A percentile compares a stretch with the other conserved stretches of the same genome.
phyloP scores from a whole-genome alignment of 2,329 filamentous ascomycete genomes.

The Cladosporium sp. region DNA sequence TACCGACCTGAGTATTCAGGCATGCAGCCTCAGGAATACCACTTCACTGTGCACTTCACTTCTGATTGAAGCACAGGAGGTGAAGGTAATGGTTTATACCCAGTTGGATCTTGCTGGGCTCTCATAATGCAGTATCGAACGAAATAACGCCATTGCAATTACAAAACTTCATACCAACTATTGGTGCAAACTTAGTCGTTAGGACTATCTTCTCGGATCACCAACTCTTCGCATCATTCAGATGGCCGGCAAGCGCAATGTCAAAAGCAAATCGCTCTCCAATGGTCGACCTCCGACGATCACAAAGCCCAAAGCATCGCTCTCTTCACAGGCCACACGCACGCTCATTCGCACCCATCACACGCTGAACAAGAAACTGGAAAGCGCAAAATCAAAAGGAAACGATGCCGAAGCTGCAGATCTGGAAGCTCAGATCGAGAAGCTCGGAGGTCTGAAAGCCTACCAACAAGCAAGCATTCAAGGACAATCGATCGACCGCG shows the following conservation, averaged over 20 bases:
- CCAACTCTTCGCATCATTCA: background rate
- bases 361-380: conserved; percentile 53
- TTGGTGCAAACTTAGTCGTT: background rate
- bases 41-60: background rate
- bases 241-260: conserved; percentile 4
- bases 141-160: background rate
- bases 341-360: conserved; percentile 59
- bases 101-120: background rate
- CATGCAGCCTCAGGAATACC: background rate
- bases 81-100: background rate
- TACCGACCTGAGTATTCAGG: background rate
- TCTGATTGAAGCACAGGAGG: background rate
- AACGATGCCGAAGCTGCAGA: conserved; percentile 37
- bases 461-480: conserved; percentile 62
- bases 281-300: conserved; percentile 43
- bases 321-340: conserved; percentile 56
- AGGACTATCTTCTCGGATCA: too few relatives aligned
- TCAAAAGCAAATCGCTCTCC: conserved; percentile 33
- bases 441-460: conserved; percentile 54
- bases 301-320: conserved; percentile 33
- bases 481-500: conserved; percentile 56
- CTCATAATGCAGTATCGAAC: background rate
- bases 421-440: conserved; percentile 48
- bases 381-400: conserved; percentile 45
- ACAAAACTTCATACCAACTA: background rate